Base-by-base conservation (phyloP, 306 rosid genomes). In the Cucurbita ficifolia region DNA sequence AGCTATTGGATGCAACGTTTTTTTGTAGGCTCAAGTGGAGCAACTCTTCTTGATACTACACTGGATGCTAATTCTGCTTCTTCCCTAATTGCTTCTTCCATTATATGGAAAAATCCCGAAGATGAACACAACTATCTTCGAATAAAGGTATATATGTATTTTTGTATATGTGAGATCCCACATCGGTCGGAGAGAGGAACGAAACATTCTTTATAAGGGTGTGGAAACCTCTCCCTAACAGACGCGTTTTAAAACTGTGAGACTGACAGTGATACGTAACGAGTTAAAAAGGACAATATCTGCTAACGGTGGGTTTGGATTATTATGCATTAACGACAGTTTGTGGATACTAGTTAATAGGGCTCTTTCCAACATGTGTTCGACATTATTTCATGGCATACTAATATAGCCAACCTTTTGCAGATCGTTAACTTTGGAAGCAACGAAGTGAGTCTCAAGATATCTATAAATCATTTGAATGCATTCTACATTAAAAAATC, bases 1-100 rank as follows among this genome's bases (percentile, higher is more conserved):
- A 93, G 98, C 84, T 90, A 90, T 70, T 93, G 97, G 97, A 82
- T 90, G 83, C 98, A 90, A 64, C 39, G 45, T 51, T 83, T 93
- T 78, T 93, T 93, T 68, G 5, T 75, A 0, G 88, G 82, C 81
- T 87, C 98, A 54, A 93, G 96, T 72, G 98, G 96, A 75, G 97
- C 97, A 70, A 88, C 86, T 38, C 81, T 88, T 79, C 90, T 86
- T 70, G 76, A 83, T 46, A 8, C 97, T 51, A 82, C 84, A 55
- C 85, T 93, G 35, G 76, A 82, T 70, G 39, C 83, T 5, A 69
- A 79, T 72, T 51, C 82, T 42, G 75, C 79, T 70, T 0, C 35
- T 60, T 79, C 82, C 29, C 54, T 90, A 74, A 79, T 76, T 58
- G 92, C 96, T 39, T 90, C 96, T 67, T 87, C 92, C 51, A 90